These are phyloP conservation scores for Ploettnerulaceae sp. DNA, from an alignment of 2,329 filamentous ascomycete genomes.

Conservation along the genomic window DNA sequence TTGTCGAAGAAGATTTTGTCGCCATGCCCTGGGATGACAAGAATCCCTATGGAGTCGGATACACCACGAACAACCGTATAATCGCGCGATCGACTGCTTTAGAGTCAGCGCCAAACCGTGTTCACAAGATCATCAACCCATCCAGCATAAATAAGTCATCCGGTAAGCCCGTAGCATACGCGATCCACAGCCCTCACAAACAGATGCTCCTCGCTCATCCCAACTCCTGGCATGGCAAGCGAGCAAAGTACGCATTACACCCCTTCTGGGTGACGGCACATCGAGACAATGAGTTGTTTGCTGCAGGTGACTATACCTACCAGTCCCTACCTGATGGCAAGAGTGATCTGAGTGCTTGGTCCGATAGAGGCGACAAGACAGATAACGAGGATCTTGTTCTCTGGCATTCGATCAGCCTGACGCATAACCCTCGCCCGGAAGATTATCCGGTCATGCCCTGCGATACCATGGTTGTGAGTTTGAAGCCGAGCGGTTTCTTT, in stretches of 20 bases:
- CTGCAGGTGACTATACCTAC: constrained; percentile 34
- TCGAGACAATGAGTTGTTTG: constrained; percentile 44
- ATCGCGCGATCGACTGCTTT: constrained; percentile 36
- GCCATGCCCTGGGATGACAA: constrained; percentile 40
- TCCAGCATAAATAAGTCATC: constrained; percentile 75
- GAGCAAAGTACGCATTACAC: constrained; percentile 81
- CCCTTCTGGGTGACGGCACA: constrained; percentile 84
- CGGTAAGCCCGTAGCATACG: constrained; percentile 78
- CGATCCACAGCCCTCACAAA: constrained; percentile 79
- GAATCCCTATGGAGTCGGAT: constrained; percentile 51
- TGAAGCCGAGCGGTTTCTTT: constrained; percentile 49
- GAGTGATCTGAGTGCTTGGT: constrained; percentile 51
- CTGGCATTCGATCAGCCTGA: constrained; percentile 83
- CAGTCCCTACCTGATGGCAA: constrained; percentile 27
- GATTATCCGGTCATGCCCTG: constrained; percentile 19
- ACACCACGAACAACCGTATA: constrained; percentile 34
- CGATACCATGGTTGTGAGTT: constrained; percentile 70
- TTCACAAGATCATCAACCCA: constrained; percentile 85
- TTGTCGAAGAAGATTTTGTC: constrained; percentile 51
- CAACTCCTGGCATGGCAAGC: constrained; percentile 78
- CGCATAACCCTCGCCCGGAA: constrained; percentile 59
- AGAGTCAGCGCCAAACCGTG: constrained; percentile 51
- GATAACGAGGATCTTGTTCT: constrained; percentile 84
- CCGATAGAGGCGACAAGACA: constrained; percentile 79
- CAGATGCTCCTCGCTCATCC: constrained; percentile 73